phyloP scores from a whole-genome alignment of 176 grass and related monocot genomes.

The Raddia distichophylla region DNA sequence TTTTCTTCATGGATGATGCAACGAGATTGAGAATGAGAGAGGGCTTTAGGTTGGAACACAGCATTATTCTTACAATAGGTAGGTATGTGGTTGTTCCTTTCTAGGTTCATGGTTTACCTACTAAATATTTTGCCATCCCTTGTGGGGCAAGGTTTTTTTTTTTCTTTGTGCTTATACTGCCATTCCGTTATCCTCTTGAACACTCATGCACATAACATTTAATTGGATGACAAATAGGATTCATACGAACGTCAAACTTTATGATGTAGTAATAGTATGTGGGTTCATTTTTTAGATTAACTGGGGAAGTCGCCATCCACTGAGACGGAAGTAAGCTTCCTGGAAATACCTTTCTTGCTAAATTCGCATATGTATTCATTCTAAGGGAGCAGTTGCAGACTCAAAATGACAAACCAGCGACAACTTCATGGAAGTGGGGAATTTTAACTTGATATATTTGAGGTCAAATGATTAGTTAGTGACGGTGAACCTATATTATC shows the following conservation, averaged over 20 bases:
- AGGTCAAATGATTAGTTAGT: slow-evolving; percentile 26
- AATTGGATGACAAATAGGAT: slow-evolving; percentile 8
- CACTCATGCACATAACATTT: slow-evolving; percentile 19
- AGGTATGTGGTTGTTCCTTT: slow-evolving; percentile 78
- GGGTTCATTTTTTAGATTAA: neutral
- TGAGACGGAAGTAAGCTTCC: slow-evolving; percentile 6
- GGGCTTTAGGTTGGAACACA: slow-evolving; percentile 60
- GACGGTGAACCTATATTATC: neutral
- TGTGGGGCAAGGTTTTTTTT: slow-evolving; percentile 60
- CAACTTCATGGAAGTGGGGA: neutral
- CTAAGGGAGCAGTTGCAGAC: slow-evolving; percentile 17
- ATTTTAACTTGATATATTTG: neutral
- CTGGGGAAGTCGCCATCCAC: neutral
- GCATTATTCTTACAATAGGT: slow-evolving; percentile 51
- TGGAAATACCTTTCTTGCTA: slow-evolving; percentile 9
- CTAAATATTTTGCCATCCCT: slow-evolving; percentile 72
- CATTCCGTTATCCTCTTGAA: slow-evolving; percentile 7
- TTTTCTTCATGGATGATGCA: slow-evolving; percentile 43
- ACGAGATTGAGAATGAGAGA: slow-evolving; percentile 51
- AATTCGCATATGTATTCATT: neutral
- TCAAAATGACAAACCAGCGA: neutral
- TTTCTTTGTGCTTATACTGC: slow-evolving; percentile 17
- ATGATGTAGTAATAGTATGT: slow-evolving; percentile 8
- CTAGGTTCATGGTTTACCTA: slow-evolving; percentile 95
- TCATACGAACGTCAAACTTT: neutral